Percentiles rank a stretch among this genome's conserved stretches.
Conservation (phyloP, 2,329 filamentous ascomycete genomes). For the Ophiostoma ips region DNA sequence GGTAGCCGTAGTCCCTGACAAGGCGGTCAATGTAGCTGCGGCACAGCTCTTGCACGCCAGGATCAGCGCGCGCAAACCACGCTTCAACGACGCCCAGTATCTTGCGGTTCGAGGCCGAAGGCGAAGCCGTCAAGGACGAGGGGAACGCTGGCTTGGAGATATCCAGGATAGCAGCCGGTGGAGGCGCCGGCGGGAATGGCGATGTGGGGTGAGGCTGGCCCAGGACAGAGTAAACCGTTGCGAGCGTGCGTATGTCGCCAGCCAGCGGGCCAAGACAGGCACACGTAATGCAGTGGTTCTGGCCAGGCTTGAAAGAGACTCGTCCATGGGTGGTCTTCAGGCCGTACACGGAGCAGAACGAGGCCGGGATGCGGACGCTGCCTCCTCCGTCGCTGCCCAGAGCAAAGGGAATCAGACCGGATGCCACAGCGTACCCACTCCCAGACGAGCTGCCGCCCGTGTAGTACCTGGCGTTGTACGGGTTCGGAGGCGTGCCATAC, state of each 20-base stretch:
- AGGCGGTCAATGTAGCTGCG: conserved; percentile 37
- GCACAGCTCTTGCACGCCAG: conserved; percentile 28
- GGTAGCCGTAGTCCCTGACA: conserved; percentile 36
- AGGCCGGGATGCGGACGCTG: conserved; percentile 58
- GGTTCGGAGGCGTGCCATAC: conserved; percentile 62
- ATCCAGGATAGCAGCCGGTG: conserved; percentile 14
- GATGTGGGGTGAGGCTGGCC: conserved; percentile 47
- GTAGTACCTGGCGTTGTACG: conserved; percentile 60
- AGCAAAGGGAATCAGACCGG: conserved; percentile 57
- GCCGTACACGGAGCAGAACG: conserved; percentile 60
- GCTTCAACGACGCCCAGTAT: conserved; percentile 48
- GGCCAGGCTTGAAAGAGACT: conserved; percentile 46
- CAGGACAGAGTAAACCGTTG: conserved; percentile 50
- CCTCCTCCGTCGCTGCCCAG: conserved; percentile 63
- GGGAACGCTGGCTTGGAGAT: conserved; percentile 9
- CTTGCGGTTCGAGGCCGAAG: neutral
- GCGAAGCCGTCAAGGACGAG: neutral
- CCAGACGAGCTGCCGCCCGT: conserved; percentile 66
- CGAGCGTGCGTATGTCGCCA: conserved; percentile 51
- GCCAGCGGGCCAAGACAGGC: conserved; percentile 56
- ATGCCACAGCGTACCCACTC: conserved; percentile 53
- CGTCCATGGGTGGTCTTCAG: conserved; percentile 59
- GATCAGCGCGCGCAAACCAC: conserved; percentile 42
- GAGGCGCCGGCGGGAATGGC: conserved; percentile 33
- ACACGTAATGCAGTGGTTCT: conserved; percentile 45